Evolutionary conservation across 2,329 filamentous ascomycete genomes (phyloP), one percentile per base, ranked within the genome.

Genomic region (Monilinia polystroma): DNA sequence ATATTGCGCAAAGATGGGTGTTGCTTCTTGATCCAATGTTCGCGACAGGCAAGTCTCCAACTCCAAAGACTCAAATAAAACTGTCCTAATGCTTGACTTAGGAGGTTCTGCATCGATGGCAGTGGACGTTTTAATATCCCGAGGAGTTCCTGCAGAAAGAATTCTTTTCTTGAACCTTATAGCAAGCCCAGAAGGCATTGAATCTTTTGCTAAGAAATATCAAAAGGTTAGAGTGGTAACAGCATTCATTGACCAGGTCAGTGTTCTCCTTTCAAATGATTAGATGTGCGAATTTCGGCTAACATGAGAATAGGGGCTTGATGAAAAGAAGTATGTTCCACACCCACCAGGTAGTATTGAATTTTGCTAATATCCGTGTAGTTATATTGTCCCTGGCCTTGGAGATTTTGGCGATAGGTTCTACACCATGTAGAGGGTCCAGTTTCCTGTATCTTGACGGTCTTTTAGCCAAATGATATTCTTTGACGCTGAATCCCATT

Each of bases 21-120:
- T 81, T 99, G 68, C 82, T 99, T 55, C 81, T 99, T 56, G 95
- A 99, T 77, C 95, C 95, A n/a, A 99, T 99, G 95, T 93, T 99
- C 80, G 95, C 95, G 67, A 99, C 95, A 73, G 93, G 92, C 93
- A 80, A 75, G 83, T 71, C 70, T 66, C 14, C 68, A 43, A 43
- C 18, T 32, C 10, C 43, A 14, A 41, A 55, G 14, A 58, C 32
- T 66, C 12, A 1, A 23, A 35, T 64, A n/a, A n/a, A 23, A 35
- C 63, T 38, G n/a, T 65, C 45, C 54, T 56, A 64, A 68, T 70
- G n/a, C 20, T 20, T 63, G 41, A 45, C 11, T 29, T 71, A 95
- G 93, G 94, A 72, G 95, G 95, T 57, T 97, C 93, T 67, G 95
- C 95, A 63, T 95, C 93, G 67, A 96, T 99, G 91, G 95, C 95